Base-by-base conservation (phyloP, 768 basidiomycete species). In the Leccinum olivaceopallidum region DNA sequence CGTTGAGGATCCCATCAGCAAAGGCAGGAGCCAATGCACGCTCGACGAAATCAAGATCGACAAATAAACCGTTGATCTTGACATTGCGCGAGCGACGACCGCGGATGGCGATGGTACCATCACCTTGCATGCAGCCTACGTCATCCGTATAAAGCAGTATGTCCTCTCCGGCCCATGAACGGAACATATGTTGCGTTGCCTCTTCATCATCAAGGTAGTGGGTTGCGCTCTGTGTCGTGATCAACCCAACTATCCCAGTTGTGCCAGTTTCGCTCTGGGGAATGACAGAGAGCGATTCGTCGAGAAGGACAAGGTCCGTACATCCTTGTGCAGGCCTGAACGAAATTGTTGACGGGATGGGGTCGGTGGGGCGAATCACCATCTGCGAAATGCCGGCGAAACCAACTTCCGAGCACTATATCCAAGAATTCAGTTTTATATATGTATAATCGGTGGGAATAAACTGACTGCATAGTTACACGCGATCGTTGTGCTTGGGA, bases 31-130 rank as follows among this genome's bases (percentile, higher is more conserved):
- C 63, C 44, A 64, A 53, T n/a, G 58, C 63, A 53, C 63, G 63
- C 36, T 64, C 63, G 44, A 65, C 50, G 44, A 52, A 65, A 44
- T 64, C 63, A n/a, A 64, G 63, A 44, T 65, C 63, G 4, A 64
- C 63, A 37, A 64, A 64, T 9, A 64, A 9, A 16, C 58, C 63
- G 36, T 65, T 65, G 50, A 60, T 56, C 55, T 65, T 64, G 54
- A 64, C 58, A n/a, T 51, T 64, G 42, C 63, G 63, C 36, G 63
- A 65, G 28, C 58, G 55, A 49, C 63, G 63, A 30, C 63, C 63
- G 9, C 58, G 63, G 13, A 64, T 64, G 6, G 36, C 18, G 16
- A 64, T 60, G 34, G 63, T 64, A 6, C 63, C 63, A 24, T 64
- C 63, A 9, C 24, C 63, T 36, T 65, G 63, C 63, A 64, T 64